Base-by-base conservation (phyloP, 306 rosid genomes). In the Argentina anserina region DNA sequence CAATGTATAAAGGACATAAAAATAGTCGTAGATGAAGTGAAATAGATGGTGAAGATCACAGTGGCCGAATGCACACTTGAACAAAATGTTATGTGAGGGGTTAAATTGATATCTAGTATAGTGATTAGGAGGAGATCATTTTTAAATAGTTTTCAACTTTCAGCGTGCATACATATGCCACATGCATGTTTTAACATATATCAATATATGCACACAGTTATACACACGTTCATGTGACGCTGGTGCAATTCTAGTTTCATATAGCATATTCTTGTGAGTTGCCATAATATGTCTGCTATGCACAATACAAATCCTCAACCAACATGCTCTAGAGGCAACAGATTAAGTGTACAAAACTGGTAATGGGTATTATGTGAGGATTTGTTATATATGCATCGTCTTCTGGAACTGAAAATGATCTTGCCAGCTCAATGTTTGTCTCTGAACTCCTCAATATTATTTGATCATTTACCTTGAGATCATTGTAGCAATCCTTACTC, bases 401-500 rank as follows among this genome's bases (percentile, higher is more conserved):
- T 25, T 61, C 7, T 55, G 21, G 60, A 9, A 29, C 34, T 55
- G 31, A 13, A 43, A 40, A 25, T 52, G 59, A 45, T 28, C 12
- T 25, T 73, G 33, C 31, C 59, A 37, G 70, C 13, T 52, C 45
- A 23, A 40, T 46, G 47, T 36, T 60, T 75, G 78, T 21, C 62
- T n/a, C 33, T 42, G 73, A 67, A 61, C 2, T 40, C 18, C 53
- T 71, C 50, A 45, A 69, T 65, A 69, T 41, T 74, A 34, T 60
- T 31, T 79, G 62, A 37, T 50, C 76, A 63, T 77, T 68, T 75
- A 31, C 56, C 79, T 53, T 53, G 47, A 56, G 52, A 64, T 80
- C 65, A n/a, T 60, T 55, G 9, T 45, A 69, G 50, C 58, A 68
- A 73, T 62, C 40, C 84, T 82, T 84, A 46, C 63, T 25, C 52